A percentile compares a stretch with the other conserved stretches of the same genome.
Conservation (phyloP, 164 flowering plant species). For the Aristolochia fimbriata region DNA sequence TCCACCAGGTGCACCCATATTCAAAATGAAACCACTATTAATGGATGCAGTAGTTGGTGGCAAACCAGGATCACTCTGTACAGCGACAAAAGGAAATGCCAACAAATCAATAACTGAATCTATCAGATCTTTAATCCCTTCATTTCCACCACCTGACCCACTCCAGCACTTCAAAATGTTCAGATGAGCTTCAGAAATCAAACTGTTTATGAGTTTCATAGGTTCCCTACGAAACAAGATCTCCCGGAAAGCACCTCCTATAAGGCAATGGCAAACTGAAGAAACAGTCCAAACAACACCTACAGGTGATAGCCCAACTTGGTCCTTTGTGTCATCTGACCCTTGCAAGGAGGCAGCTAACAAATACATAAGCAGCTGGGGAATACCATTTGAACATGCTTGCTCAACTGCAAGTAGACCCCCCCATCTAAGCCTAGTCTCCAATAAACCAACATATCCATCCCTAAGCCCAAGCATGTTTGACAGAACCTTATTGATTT, state of each 20-base stretch:
- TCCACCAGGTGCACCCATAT: constrained; percentile 71
- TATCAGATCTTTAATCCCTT: constrained; percentile 58
- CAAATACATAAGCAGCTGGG: constrained; percentile 57
- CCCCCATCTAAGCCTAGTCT: constrained; percentile 71
- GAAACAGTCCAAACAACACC: constrained; percentile 88
- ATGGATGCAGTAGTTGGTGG: constrained; percentile 85
- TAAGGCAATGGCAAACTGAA: constrained; percentile 66
- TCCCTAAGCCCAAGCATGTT: constrained; percentile 82
- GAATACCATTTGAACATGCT: constrained; percentile 73
- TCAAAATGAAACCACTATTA: constrained; percentile 79
- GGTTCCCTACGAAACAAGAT: constrained; percentile 54
- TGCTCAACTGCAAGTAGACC: constrained; percentile 87
- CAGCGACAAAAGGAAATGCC: constrained; percentile 93
- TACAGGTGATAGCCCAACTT: constrained; percentile 60
- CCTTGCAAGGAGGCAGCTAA: constrained; percentile 27
- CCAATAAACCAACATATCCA: constrained; percentile 83
- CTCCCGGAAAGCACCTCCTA: constrained; percentile 82
- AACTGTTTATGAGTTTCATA: constrained; percentile 42
- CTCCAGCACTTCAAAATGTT: constrained; percentile 65
- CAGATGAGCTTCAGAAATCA: constrained; percentile 67
- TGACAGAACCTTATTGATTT: constrained; percentile 38
- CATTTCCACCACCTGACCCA: constrained; percentile 92
- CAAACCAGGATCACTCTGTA: constrained; percentile 62
- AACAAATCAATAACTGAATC: constrained; percentile 73
- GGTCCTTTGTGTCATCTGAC: constrained; percentile 24